A percentile compares a stretch with the other conserved stretches of the same genome.
These are phyloP conservation scores for Colletotrichum limetticola DNA, from an alignment of 2,329 filamentous ascomycete genomes.

Conservation along the genomic window DNA sequence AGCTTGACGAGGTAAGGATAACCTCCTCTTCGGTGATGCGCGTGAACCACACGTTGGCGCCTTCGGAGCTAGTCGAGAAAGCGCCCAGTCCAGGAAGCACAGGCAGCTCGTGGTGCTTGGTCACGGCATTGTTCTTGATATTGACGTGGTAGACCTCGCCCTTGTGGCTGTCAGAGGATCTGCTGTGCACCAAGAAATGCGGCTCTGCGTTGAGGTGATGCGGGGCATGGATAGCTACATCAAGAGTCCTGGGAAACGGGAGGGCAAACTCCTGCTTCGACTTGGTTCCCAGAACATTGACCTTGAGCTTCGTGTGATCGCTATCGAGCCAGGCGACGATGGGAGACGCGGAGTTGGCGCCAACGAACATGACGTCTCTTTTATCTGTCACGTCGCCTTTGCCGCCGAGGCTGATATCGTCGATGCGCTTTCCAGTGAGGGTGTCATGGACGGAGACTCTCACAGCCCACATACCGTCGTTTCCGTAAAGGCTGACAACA, in stretches of 20 bases:
- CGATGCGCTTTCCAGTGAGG: constrained; percentile 75
- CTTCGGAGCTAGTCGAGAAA: constrained; percentile 81
- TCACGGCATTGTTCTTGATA: constrained; percentile 73
- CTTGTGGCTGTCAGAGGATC: constrained; percentile 76
- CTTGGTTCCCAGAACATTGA: constrained; percentile 76
- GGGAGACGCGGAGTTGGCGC: constrained; percentile 79
- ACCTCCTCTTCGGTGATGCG: constrained; percentile 81
- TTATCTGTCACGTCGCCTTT: constrained; percentile 77
- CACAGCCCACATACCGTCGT: constrained; percentile 77
- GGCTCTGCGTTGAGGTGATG: constrained; percentile 76
- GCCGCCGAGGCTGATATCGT: constrained; percentile 77
- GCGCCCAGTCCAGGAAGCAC: constrained; percentile 75
- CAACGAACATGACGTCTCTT: constrained; percentile 78
- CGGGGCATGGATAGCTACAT: constrained; percentile 78
- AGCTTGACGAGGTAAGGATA: constrained; percentile 78
- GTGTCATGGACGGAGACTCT: constrained; percentile 81
- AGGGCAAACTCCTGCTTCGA: constrained; percentile 65
- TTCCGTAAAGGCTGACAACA: constrained; percentile 79
- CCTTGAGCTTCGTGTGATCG: constrained; percentile 68
- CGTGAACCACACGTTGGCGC: constrained; percentile 89
- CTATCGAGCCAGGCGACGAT: constrained; percentile 81
- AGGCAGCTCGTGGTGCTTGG: constrained; percentile 85
- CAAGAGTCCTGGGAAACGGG: constrained; percentile 53
- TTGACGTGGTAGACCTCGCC: constrained; percentile 90
- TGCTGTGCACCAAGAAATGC: constrained; percentile 88